Conservation (phyloP, 352 stramenopile genomes). For the Thalassiosira mediterranea region DNA sequence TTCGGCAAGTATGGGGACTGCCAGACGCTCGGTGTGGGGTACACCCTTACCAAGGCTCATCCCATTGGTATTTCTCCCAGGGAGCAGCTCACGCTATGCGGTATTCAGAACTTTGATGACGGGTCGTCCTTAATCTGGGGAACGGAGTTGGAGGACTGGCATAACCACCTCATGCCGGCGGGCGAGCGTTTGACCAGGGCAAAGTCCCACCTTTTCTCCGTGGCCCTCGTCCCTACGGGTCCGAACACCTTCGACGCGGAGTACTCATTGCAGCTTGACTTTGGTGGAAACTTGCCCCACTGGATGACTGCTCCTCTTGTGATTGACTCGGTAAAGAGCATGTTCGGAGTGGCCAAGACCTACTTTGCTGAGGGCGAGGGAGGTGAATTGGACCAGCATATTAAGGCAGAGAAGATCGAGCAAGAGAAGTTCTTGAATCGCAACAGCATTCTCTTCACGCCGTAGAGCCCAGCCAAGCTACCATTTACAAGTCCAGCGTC, state of each 20-base stretch:
- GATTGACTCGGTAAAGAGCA: slow-evolving; percentile 49
- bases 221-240: slow-evolving; percentile 53
- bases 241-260: slow-evolving; percentile 55
- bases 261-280: slow-evolving; percentile 59
- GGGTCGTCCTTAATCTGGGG: slow-evolving; percentile 56
- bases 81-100: slow-evolving; percentile 60
- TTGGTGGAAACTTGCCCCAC: slow-evolving; percentile 53
- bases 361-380: slow-evolving; percentile 45
- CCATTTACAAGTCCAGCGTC: too few species aligned
- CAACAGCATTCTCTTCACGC: slow-evolving; percentile 53
- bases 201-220: slow-evolving; percentile 50
- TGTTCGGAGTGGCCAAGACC: slow-evolving; percentile 52
- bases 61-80: slow-evolving; percentile 45
- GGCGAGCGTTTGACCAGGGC: slow-evolving; percentile 44
- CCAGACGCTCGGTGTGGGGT: slow-evolving; percentile 50
- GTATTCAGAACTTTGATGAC: slow-evolving; percentile 55
- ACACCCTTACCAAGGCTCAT: slow-evolving; percentile 42
- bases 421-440: slow-evolving; percentile 40
- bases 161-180: slow-evolving; percentile 51
- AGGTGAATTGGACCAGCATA: slow-evolving; percentile 38
- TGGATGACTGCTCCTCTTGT: slow-evolving; percentile 57
- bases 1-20: slow-evolving; percentile 58
- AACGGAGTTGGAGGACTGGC: slow-evolving; percentile 54
- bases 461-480: too few species aligned
- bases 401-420: slow-evolving; percentile 44